Percentiles rank a stretch among this genome's conserved stretches.
These are phyloP conservation scores for Corchorus olitorius DNA, from an alignment of 345 rosid genomes.

Conservation along the genomic window DNA sequence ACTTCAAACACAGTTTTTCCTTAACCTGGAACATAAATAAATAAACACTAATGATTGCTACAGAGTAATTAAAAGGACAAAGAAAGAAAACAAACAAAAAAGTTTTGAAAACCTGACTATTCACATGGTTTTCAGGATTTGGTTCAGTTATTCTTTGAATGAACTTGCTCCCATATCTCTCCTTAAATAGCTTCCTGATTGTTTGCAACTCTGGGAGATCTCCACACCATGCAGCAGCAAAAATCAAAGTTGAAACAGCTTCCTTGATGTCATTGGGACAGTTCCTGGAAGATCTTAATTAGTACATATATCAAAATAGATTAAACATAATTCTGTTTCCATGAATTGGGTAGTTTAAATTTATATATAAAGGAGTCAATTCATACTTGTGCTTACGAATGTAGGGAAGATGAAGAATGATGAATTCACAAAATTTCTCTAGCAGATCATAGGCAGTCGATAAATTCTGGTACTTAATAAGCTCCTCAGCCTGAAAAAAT, in stretches of 20 bases:
- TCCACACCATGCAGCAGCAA: conserved; percentile 34
- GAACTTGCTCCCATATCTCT: conserved; percentile 28
- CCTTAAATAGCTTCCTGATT: conserved; percentile 25
- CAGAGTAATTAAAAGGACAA: not conserved
- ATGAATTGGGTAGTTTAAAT: not conserved
- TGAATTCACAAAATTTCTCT: conserved; percentile 31
- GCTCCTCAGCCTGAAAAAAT: conserved; percentile 30
- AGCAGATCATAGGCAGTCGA: conserved; percentile 31
- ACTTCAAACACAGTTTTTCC: conserved; percentile 21
- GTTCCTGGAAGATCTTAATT: conserved; percentile 19
- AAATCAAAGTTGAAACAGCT: conserved; percentile 39
- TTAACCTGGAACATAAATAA: conserved; percentile 23
- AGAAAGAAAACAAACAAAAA: not conserved
- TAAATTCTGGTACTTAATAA: conserved; percentile 26
- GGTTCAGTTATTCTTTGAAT: conserved; percentile 23
- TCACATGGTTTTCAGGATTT: conserved; percentile 28
- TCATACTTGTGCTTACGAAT: conserved; percentile 33
- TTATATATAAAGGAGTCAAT: not conserved
- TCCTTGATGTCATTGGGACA: conserved; percentile 34
- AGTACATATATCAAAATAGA: not conserved
- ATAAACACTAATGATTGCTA: not conserved
- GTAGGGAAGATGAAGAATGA: conserved; percentile 22
- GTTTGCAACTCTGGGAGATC: conserved; percentile 37
- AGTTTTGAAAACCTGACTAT: conserved; percentile 21
- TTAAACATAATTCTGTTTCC: not conserved